These are phyloP conservation scores for Raffaelea ambrosiae DNA, from an alignment of 2,329 filamentous ascomycete genomes.

Conservation along the genomic window DNA sequence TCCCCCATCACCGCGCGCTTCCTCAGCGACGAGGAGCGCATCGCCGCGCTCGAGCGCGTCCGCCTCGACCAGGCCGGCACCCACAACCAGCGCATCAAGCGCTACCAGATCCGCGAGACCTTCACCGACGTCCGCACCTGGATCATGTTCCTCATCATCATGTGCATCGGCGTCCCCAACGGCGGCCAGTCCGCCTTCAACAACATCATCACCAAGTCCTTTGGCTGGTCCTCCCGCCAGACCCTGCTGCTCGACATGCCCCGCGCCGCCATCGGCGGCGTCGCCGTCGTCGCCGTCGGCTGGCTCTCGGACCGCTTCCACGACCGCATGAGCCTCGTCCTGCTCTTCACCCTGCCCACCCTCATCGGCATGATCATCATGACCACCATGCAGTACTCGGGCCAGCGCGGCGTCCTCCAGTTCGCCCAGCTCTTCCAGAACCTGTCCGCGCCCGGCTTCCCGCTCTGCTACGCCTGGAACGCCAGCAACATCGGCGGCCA, in stretches of 20 bases:
- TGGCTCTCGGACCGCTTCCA: slow-evolving; percentile 15
- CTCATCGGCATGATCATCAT: slow-evolving; percentile 36
- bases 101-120: slow-evolving; percentile 9
- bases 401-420: slow-evolving; percentile 11
- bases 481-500: slow-evolving; percentile 7
- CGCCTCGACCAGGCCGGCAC: slow-evolving; percentile 10
- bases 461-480: slow-evolving; percentile 12
- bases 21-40: slow-evolving; percentile 14
- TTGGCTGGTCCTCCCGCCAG: slow-evolving; percentile 42
- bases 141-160: slow-evolving; percentile 12
- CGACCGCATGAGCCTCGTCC: slow-evolving; percentile 8
- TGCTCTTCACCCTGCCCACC: slow-evolving; percentile 14
- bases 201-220: slow-evolving; percentile 46
- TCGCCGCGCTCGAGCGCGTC: slow-evolving; percentile 18
- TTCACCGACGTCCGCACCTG: slow-evolving; percentile 15
- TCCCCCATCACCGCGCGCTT: slow-evolving; percentile 12
- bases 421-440: slow-evolving; percentile 16
- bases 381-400: slow-evolving; percentile 31
- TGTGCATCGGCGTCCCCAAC: slow-evolving; percentile 13
- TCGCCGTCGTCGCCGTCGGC: slow-evolving; percentile 16
- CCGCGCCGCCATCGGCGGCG: slow-evolving; percentile 13
- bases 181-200: slow-evolving; percentile 45
- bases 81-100: slow-evolving; percentile 8
- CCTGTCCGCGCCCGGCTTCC: slow-evolving; percentile 13
- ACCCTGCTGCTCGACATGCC: slow-evolving; percentile 16